phyloP scores from a whole-genome alignment of 1,284 basidiomycete genomes.

The Fomitopsis pinicola region DNA sequence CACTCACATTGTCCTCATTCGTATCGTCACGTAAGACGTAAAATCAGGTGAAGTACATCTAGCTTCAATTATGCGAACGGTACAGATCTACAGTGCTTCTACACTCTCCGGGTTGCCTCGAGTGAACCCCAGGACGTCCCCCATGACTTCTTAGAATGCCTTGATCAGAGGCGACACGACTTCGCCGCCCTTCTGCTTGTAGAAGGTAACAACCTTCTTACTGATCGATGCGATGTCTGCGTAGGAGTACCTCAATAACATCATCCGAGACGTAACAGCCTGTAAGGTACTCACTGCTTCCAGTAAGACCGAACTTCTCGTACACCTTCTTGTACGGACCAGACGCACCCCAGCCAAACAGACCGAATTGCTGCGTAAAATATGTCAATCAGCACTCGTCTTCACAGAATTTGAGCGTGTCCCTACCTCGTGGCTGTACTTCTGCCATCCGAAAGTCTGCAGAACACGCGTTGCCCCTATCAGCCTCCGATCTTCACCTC shows the following conservation, averaged over 20 bases:
- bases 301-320: conserved; percentile 85
- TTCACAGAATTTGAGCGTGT: background rate
- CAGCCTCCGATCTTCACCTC: background rate
- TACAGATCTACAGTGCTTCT: background rate
- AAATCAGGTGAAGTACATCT: background rate
- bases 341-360: conserved; percentile 82
- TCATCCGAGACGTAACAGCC: background rate
- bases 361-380: conserved; percentile 61
- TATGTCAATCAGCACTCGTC: conserved; percentile 8
- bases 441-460: conserved; percentile 78
- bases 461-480: background rate
- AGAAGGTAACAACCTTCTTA: conserved; percentile 85
- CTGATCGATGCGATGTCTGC: conserved; percentile 75
- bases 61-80: background rate
- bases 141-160: conserved; percentile 39
- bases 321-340: conserved; percentile 89
- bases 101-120: background rate
- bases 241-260: conserved; percentile 9
- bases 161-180: conserved; percentile 79
- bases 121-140: conserved; percentile 8
- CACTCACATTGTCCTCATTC: background rate
- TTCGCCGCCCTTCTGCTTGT: conserved; percentile 74
- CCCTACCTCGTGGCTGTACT: conserved; percentile 79
- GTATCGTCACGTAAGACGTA: background rate
- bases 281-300: conserved; percentile 49